Base-by-base conservation (phyloP, 495 filamentous ascomycete genomes). In the Poronia punctata region DNA sequence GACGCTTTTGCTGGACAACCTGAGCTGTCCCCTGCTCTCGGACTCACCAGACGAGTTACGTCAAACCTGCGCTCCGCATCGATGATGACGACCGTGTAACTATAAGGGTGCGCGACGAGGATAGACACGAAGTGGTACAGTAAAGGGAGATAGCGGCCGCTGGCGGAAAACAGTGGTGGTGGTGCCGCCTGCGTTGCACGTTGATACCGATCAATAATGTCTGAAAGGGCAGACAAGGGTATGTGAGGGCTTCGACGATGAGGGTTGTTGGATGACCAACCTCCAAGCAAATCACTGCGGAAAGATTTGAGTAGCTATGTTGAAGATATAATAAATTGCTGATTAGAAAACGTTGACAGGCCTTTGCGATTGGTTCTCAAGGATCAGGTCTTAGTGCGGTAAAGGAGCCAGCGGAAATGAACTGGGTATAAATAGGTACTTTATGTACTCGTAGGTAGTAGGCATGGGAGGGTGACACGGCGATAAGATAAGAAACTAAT, bases 21-120 rank as follows among this genome's bases (percentile, higher is more conserved):
- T 45, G 24, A 43, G 14, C 31, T 48, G 17, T 1, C 17, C 11
- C 8, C 21, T 34, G 25, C 10, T 15, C 8, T 17, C 3, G 23
- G 3, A 63, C 35, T 15, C 16, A 57, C 8, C 0, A 92, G 67
- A 8, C 79, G 71, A 10, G 70, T 55, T 8, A 78, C 66, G 21
- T 80, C 75, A 46, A 94, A 88, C 0, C 72, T 72, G 27, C 70
- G 68, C 29, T 86, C 80, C 0, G 79, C 67, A 49, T 95, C 88
- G 17, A 95, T 52, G 20, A 88, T 63, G 3, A 83, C 70, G 2
- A 89, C 71, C 2, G 84, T 70, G 12, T 75, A 72, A 17, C 62
- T 56, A 20, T 73, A 68, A 3, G 57, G 55, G 1, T 61, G 27
- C 2, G 82, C 73, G 7, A 92, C 64, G 9, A 84, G 62, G 0